A percentile compares a stretch with the other conserved stretches of the same genome.
Conservation (phyloP, 768 basidiomycete genomes). For the Zangia roseola region DNA sequence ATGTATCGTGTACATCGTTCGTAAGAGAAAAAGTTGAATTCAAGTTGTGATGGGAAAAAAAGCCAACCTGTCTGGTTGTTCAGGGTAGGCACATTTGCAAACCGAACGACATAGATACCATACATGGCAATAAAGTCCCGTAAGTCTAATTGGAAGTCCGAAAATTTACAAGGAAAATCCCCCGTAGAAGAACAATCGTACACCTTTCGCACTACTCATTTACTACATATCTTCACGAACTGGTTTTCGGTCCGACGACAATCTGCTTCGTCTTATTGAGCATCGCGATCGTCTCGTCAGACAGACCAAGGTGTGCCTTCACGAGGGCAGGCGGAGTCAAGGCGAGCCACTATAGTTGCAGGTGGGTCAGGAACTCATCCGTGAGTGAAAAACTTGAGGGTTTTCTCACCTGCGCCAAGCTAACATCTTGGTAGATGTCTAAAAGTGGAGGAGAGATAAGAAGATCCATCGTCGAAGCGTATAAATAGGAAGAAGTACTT, state of each 20-base stretch:
- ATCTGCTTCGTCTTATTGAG: constrained; percentile 40
- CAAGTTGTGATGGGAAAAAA: too few relatives aligned
- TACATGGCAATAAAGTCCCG: too few relatives aligned
- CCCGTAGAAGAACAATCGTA: too few relatives aligned
- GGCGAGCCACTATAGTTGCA: constrained; percentile 39
- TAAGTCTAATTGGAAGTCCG: too few relatives aligned
- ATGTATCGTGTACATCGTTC: too few relatives aligned
- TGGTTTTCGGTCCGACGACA: constrained; percentile 31
- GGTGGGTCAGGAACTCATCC: background rate
- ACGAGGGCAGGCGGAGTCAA: constrained; percentile 47
- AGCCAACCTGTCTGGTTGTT: too few relatives aligned
- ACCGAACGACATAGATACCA: too few relatives aligned
- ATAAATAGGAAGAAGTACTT: background rate
- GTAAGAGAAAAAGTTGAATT: too few relatives aligned
- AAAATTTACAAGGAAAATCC: too few relatives aligned
- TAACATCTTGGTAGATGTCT: constrained; percentile 35
- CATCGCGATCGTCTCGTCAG: constrained; percentile 34
- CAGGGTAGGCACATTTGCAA: too few relatives aligned
- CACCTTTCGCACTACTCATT: too few relatives aligned
- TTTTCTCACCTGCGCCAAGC: constrained; percentile 43
- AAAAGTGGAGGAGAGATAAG: background rate
- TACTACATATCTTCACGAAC: background rate
- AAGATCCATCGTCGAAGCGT: background rate
- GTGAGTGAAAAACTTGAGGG: background rate
- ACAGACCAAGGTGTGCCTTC: constrained; percentile 42